These are phyloP conservation scores for Phylloporus sp. DNA, from an alignment of 768 basidiomycete genomes.

Conservation along the genomic window DNA sequence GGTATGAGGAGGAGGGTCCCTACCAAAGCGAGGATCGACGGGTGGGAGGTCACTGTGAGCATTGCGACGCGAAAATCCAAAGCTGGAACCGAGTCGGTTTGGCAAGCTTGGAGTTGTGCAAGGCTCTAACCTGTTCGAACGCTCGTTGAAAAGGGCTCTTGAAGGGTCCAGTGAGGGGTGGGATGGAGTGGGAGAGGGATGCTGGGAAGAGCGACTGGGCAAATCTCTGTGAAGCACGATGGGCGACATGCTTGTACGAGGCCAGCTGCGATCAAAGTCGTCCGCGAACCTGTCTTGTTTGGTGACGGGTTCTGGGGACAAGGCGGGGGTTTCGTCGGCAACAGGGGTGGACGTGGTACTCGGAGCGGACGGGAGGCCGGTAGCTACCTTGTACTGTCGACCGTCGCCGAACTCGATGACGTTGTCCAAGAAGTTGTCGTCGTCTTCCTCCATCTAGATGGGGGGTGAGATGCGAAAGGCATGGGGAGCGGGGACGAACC, in stretches of 20 bases:
- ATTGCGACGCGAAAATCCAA: slow-evolving; percentile 38
- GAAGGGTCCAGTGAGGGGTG: slow-evolving; percentile 51
- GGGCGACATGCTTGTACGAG: slow-evolving; percentile 57
- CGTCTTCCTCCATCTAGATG: slow-evolving; percentile 86
- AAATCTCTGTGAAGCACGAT: slow-evolving; percentile 39
- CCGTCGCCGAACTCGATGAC: slow-evolving; percentile 97
- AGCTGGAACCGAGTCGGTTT: slow-evolving; percentile 35
- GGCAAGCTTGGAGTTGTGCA: slow-evolving; percentile 52
- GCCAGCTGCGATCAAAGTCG: slow-evolving; percentile 96
- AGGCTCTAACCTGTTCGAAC: slow-evolving; percentile 85
- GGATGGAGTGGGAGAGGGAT: slow-evolving; percentile 34
- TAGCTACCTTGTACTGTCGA: slow-evolving; percentile 76
- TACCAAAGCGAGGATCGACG: slow-evolving; percentile 41
- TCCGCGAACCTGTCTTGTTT: slow-evolving; percentile 90
- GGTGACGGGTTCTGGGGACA: slow-evolving; percentile 44
- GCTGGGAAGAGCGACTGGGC: slow-evolving; percentile 28
- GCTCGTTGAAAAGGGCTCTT: slow-evolving; percentile 91
- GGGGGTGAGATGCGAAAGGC: slow-evolving; percentile 3
- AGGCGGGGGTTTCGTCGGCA: slow-evolving; percentile 13
- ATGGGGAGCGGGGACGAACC: slow-evolving; percentile 44
- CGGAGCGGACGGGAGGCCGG: slow-evolving; percentile 24
- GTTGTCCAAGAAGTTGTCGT: slow-evolving; percentile 81
- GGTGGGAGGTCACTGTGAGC: slow-evolving; percentile 40
- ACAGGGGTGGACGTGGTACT: slow-evolving; percentile 8
- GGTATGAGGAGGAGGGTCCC: slow-evolving; percentile 44